A percentile compares a stretch with the other conserved stretches of the same genome.
phyloP scores from a whole-genome alignment of 1,284 basidiomycete species.

The Ganoderma leucocontextum region DNA sequence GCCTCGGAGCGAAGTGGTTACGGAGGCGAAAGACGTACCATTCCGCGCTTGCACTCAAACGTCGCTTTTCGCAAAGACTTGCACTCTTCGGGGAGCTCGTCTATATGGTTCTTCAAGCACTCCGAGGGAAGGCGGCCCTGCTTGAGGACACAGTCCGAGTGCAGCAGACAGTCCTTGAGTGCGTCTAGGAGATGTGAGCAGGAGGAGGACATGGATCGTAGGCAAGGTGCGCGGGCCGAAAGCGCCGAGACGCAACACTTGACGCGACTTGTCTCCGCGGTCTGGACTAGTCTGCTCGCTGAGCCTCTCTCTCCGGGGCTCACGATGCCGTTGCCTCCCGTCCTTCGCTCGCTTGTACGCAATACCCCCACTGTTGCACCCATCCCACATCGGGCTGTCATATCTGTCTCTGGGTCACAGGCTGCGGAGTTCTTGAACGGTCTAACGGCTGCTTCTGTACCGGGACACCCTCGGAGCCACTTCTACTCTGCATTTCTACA shows the following conservation, averaged over 20 bases:
- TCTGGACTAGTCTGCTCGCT: slow-evolving; percentile 8
- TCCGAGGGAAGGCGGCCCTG: slow-evolving; percentile 77
- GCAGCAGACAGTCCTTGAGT: slow-evolving; percentile 81
- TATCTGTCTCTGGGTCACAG: slow-evolving; percentile 86
- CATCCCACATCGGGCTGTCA: slow-evolving; percentile 68
- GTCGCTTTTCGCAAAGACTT: slow-evolving; percentile 78
- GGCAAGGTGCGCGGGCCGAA: slow-evolving; percentile 27
- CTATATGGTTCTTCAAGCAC: slow-evolving; percentile 75
- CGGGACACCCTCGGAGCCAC: slow-evolving; percentile 56
- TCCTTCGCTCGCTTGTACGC: slow-evolving; percentile 54
- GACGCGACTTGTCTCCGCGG: slow-evolving; percentile 8
- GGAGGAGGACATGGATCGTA: slow-evolving; percentile 71
- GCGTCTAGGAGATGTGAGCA: slow-evolving; percentile 78
- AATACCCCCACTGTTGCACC: slow-evolving; percentile 67
- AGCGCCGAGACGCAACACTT: slow-evolving; percentile 20
- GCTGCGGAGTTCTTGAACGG: slow-evolving; percentile 91
- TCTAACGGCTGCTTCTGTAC: slow-evolving; percentile 73
- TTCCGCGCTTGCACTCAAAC: slow-evolving; percentile 88
- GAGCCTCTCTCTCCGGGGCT: not conserved
- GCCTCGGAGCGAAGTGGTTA: not conserved
- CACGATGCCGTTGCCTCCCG: slow-evolving; percentile 46
- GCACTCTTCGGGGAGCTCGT: slow-evolving; percentile 82
- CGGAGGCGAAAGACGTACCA: slow-evolving; percentile 62
- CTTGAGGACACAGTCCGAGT: slow-evolving; percentile 85
- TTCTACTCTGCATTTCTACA: slow-evolving; percentile 87